Conservation (phyloP, 139 green algal genomes). For the Haematococcus lacustris region DNA sequence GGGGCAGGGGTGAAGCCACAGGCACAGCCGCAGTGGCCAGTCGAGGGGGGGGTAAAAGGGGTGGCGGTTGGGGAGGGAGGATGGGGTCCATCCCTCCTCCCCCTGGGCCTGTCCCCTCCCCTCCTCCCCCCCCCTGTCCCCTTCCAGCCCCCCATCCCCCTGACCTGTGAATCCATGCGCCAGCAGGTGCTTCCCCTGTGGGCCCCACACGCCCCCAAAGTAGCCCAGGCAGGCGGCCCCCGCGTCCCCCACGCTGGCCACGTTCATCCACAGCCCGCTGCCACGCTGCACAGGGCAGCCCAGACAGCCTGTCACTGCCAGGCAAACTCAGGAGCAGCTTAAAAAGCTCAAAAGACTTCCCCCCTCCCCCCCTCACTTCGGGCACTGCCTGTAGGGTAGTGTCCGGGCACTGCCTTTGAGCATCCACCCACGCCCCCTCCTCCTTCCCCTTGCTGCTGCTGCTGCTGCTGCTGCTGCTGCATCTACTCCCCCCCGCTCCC, state of each 20-base stretch:
- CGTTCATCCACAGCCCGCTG: constrained; percentile 79
- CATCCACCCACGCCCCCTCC: too few relatives aligned
- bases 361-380: too few relatives aligned
- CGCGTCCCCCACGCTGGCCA: constrained; percentile 79
- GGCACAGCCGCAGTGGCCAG: too few relatives aligned
- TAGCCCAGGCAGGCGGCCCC: constrained; percentile 67
- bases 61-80: too few relatives aligned
- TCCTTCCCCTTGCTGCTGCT: too few relatives aligned
- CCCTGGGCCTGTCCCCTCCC: background rate
- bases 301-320: too few relatives aligned
- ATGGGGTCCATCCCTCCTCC: background rate
- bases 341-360: background rate
- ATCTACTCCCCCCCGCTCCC: too few relatives aligned
- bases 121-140: background rate
- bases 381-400: too few relatives aligned
- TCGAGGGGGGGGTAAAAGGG: too few relatives aligned
- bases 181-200: constrained; percentile 52
- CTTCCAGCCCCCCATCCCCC: background rate
- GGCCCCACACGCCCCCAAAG: constrained; percentile 61
- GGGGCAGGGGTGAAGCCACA: too few relatives aligned
- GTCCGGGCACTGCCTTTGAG: too few relatives aligned
- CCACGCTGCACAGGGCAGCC: constrained; percentile 6
- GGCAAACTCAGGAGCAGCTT: background rate
- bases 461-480: too few relatives aligned
- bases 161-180: constrained; percentile 79